Base-by-base conservation (phyloP, 1,139 yeast genomes). In the Pneumocystis canis region DNA sequence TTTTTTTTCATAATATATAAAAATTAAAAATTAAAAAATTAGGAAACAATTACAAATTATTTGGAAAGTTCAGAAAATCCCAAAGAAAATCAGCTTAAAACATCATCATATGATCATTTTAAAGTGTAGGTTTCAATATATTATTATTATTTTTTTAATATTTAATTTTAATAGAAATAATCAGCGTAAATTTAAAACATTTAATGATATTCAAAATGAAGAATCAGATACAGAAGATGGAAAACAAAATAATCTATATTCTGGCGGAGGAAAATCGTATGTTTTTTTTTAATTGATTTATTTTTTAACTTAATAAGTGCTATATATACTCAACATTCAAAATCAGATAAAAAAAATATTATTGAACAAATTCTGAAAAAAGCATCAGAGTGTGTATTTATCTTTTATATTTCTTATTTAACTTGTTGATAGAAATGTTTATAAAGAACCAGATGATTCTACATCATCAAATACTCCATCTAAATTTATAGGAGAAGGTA, bases 281-380 rank as follows among this genome's bases (percentile, higher is more conserved):
- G 30, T 28, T 39, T 25, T 20, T 35, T 2, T 25, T 20, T 20
- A 6, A 9, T 39, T 20, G 16, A 31, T 56, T 6, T 37, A 56
- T 56, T 30, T 57, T 35, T 35, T 57, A 9, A 25, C 11, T 39
- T 35, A 20, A 9, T 11, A 35, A 88, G 96, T 1, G 97, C 87
- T 0, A 78, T 92, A 68, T 95, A 92, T 68, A 97, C 92, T 14
- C 95, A 94, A 71, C 90, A 90, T 71, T 97, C 97, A 9, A 82
- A 84, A 70, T 77, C 77, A 63, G 60, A 62, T 33, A 65, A 65
- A 32, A 65, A 66, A 58, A 67, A 73, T 40, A 70, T 84, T 58
- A 83, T 84, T 32, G 80, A 79, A 66, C 84, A 84, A 65, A 75
- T 85, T 61, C 71, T 85, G 64, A 78, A 80, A 66, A 83, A 83